phyloP scores from a whole-genome alignment of 176 grass and related monocot species.

The Hordeum vulgare region DNA sequence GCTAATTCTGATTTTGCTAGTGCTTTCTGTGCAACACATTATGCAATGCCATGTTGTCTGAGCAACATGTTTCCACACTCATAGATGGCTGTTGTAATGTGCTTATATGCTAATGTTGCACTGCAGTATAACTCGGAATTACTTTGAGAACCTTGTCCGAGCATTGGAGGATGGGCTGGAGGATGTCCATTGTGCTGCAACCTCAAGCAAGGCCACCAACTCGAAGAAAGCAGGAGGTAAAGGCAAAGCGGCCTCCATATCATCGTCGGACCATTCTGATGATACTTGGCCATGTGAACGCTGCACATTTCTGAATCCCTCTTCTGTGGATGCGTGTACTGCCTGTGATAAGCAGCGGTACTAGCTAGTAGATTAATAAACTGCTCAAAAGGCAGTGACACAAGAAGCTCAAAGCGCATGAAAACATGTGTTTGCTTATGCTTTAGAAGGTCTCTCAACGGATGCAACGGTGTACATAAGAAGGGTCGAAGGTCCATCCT shows the following conservation, averaged over 20 bases:
- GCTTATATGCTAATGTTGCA: not conserved
- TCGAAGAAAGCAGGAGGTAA: conserved; percentile 41
- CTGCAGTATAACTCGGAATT: conserved; percentile 71
- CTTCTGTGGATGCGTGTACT: conserved; percentile 24
- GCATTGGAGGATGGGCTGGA: conserved; percentile 76
- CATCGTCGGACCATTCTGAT: conserved; percentile 27
- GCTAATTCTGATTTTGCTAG: not conserved
- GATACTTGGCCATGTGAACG: conserved; percentile 56
- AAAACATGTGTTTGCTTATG: not conserved
- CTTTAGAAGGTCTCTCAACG: not conserved
- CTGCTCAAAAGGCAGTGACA: not conserved
- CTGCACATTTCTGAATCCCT: conserved; percentile 51
- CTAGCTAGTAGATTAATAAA: conserved; percentile 31
- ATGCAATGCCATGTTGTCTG: not conserved
- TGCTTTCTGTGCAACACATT: not conserved
- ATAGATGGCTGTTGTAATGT: not conserved
- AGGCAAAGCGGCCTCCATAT: conserved; percentile 21
- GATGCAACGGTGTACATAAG: conserved; percentile 17
- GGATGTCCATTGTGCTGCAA: conserved; percentile 45
- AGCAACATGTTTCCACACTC: not conserved
- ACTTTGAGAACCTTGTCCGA: conserved; percentile 93
- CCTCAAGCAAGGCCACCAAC: conserved; percentile 31
- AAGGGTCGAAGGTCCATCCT: not conserved
- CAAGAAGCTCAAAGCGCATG: not conserved
- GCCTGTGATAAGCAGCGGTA: conserved; percentile 21